Base-by-base conservation (phyloP, 192 early-diverging fungal species). In the Mortierella claussenii region DNA sequence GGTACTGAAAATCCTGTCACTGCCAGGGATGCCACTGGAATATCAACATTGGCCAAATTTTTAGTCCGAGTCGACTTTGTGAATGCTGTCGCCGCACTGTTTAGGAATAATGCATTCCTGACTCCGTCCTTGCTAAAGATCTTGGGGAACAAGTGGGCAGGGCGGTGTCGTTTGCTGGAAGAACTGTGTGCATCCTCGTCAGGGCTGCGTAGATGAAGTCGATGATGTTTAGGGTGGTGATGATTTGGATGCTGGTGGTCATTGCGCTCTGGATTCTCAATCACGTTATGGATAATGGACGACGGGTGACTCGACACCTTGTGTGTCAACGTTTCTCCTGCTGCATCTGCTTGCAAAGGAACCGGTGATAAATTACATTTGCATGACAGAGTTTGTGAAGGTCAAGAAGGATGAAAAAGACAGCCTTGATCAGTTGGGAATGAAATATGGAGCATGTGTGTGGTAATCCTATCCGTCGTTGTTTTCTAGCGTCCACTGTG, bases 41-140 rank as follows among this genome's bases (percentile, higher is more conserved):
- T 23, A 31, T 76, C 51, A 10, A 48, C 34, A 18, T 54, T 31
- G 0, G 20, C 20, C 28, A 55, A 26, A 20, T 52, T 55, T 51
- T 28, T 55, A 15, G 55, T 7, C 17, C 62, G 47, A 20, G 11
- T 33, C 12, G 52, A 47, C 27, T 76, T 76, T n/a, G 56, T 52
- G 43, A 76, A 76, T 4, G 71, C 71, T 0, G 50, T 60, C 6
- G 71, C 45, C n/a, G 71, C 71, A 26, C 63, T 76, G n/a, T 55
- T 65, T 37, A 76, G 23, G 28, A 55, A 55, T 11, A 76, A 27
- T 17, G 71, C 64, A 44, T 67, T 65, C 5, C 36, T 27, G 10
- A 66, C 47, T n/a, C 64, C 50, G 1, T 76, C 71, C 58, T 76
- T 76, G 34, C 43, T 60, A 43, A 66, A 65, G 26, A 76, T 76